A percentile compares a stretch with the other conserved stretches of the same genome.
Conservation (phyloP, 2,329 filamentous ascomycete species). For the Xylariaceae sp. region DNA sequence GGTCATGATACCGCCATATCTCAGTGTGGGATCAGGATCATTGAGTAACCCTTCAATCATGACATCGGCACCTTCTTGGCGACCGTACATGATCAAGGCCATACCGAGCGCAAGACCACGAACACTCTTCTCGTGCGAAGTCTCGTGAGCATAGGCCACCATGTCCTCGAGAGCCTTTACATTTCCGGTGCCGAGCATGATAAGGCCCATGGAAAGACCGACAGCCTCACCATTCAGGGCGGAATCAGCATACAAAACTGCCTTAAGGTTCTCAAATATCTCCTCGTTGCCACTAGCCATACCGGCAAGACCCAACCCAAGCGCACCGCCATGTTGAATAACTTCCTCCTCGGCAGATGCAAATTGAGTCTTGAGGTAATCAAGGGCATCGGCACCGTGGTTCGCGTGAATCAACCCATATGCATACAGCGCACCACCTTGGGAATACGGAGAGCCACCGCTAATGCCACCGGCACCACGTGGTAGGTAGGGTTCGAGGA, state of each 20-base stretch:
- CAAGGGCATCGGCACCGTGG: constrained; percentile 84
- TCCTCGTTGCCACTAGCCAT: constrained; percentile 93
- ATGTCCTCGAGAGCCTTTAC: constrained; percentile 90
- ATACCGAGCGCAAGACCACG: constrained; percentile 93
- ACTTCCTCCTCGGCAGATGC: constrained; percentile 79
- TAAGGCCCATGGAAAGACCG: constrained; percentile 90
- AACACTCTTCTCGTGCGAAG: constrained; percentile 98
- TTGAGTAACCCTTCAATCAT: constrained; percentile 90
- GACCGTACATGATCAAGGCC: constrained; percentile 96
- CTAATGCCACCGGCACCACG: constrained; percentile 62
- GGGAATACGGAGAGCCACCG: constrained; percentile 86
- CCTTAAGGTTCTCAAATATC: constrained; percentile 87
- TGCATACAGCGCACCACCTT: constrained; percentile 92
- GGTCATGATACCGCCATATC: constrained; percentile 98
- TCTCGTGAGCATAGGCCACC: constrained; percentile 97
- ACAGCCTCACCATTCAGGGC: constrained; percentile 96
- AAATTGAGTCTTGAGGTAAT: constrained; percentile 74
- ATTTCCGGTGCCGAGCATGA: constrained; percentile 98
- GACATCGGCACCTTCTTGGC: constrained; percentile 91
- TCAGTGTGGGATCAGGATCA: constrained; percentile 87
- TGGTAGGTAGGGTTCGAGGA: constrained; percentile 91
- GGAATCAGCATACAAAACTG: constrained; percentile 86
- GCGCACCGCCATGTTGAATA: constrained; percentile 91
- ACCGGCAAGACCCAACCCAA: constrained; percentile 91
- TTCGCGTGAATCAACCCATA: constrained; percentile 97